phyloP scores from a whole-genome alignment of 148 eudicot genomes.

The Rhododendron ferrugineum region DNA sequence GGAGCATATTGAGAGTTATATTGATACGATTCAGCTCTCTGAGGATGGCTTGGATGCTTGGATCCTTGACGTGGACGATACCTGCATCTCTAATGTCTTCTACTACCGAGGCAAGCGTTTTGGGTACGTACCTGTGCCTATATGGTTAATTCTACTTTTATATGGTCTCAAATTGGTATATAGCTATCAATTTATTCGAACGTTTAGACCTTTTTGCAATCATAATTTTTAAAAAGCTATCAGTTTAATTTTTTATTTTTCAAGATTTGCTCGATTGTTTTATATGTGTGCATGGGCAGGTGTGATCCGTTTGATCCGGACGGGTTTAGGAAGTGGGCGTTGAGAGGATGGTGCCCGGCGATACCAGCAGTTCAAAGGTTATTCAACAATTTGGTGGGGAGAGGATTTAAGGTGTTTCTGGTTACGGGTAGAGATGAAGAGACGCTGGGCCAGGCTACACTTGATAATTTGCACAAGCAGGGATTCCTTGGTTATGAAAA shows the following conservation, averaged over 20 bases:
- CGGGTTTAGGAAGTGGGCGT: constrained; percentile 66
- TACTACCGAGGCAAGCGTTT: constrained; percentile 52
- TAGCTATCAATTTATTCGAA: not conserved
- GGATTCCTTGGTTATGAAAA: constrained; percentile 67
- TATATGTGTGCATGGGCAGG: constrained; percentile 17
- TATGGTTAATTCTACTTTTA: not conserved
- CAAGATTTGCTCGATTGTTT: not conserved
- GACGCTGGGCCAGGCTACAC: constrained; percentile 47
- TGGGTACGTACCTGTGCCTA: constrained; percentile 34
- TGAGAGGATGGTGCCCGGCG: constrained; percentile 44
- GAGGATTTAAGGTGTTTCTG: constrained; percentile 61
- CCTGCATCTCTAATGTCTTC: constrained; percentile 67
- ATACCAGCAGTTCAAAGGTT: constrained; percentile 41
- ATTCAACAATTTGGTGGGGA: constrained; percentile 39
- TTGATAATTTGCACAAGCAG: constrained; percentile 41
- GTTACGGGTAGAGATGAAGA: constrained; percentile 63
- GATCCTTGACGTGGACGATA: constrained; percentile 78
- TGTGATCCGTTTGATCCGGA: constrained; percentile 76
- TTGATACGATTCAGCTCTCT: constrained; percentile 29
- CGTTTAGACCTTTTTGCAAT: too few species aligned
- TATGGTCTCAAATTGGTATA: not conserved
- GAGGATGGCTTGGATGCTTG: constrained; percentile 66
- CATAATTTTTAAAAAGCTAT: too few species aligned
- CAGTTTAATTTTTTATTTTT: too few species aligned
- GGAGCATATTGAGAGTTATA: constrained; percentile 36